These are phyloP conservation scores for baker's yeast (Saccharomyces cerevisiae) DNA, from an alignment of 805 yeast species.

Conservation along the genomic window DNA sequence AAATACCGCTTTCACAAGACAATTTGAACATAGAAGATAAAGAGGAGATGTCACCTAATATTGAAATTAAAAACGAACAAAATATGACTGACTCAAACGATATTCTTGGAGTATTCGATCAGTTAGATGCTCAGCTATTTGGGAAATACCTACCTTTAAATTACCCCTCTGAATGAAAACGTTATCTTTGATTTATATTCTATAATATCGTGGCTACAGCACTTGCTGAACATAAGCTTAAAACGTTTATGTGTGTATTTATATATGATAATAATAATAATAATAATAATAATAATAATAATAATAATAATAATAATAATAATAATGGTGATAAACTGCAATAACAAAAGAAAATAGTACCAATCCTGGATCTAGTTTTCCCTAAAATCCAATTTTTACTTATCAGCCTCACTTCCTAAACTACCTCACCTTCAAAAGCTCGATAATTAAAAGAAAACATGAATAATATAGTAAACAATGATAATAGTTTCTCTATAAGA, in stretches of 20 bases:
- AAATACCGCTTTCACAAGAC: conserved; percentile 2
- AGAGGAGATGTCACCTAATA: neutral
- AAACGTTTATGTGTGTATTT: neutral
- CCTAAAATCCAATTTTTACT: no score
- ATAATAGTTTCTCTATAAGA: no score
- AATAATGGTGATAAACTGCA: neutral
- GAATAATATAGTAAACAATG: neutral
- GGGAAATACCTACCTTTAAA: conserved; percentile 45
- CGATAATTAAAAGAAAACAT: neutral
- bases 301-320: neutral
- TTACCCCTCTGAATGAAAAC: neutral
- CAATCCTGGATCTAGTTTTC: no score
- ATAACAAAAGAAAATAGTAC: neutral
- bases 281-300: no score
- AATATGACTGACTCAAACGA: conserved; percentile 16
- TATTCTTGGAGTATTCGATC: conserved; percentile 78
- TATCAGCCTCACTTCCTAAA: no score
- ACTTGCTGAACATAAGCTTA: neutral
- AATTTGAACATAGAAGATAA: neutral
- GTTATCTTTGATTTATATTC: neutral
- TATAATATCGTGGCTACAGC: neutral
- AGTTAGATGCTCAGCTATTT: conserved; percentile 74
- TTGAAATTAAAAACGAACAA: neutral
- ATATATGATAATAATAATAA: neutral
- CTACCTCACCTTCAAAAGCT: no score